Conservation (phyloP, 768 basidiomycete species). For the Termitomyces sp. region DNA sequence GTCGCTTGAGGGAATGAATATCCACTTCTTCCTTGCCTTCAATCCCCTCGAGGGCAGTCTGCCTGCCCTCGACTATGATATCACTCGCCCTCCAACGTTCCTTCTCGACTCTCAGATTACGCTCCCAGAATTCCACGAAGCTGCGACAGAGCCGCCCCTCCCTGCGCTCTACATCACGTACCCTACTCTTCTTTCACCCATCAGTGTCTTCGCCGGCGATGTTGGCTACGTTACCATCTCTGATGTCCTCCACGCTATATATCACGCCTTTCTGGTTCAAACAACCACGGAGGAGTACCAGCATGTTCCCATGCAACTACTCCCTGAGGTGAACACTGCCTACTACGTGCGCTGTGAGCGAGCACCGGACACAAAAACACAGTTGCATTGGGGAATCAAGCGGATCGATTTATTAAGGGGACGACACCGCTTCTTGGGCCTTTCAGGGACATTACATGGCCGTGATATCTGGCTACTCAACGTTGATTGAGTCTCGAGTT, state of each 20-base stretch:
- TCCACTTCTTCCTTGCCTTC: constrained; percentile 41
- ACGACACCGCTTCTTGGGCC: constrained; percentile 43
- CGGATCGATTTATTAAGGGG: constrained; percentile 54
- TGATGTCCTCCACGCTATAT: constrained; percentile 48
- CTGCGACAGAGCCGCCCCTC: constrained; percentile 42
- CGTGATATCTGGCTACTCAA: constrained; percentile 45
- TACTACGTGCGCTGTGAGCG: constrained; percentile 41
- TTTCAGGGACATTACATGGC: constrained; percentile 40
- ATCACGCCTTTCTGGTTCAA: constrained; percentile 42
- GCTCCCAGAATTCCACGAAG: constrained; percentile 32
- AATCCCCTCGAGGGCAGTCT: constrained; percentile 23
- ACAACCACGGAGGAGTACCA: constrained; percentile 45
- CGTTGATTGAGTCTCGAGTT: constrained; percentile 18
- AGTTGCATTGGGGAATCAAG: constrained; percentile 49
- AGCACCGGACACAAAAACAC: constrained; percentile 25
- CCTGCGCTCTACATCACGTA: constrained; percentile 30
- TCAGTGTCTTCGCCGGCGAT: constrained; percentile 30
- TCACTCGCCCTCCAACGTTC: constrained; percentile 31
- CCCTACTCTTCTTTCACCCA: constrained; percentile 28
- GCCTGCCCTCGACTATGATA: constrained; percentile 36
- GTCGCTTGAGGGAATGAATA: constrained; percentile 29
- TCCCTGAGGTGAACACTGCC: constrained; percentile 38
- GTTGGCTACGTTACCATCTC: constrained; percentile 38
- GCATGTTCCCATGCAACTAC: constrained; percentile 27
- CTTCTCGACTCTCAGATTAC: constrained; percentile 22